These are phyloP conservation scores for Myriosclerotinia scirpicola DNA, from an alignment of 2,329 filamentous ascomycete genomes.

Conservation along the genomic window DNA sequence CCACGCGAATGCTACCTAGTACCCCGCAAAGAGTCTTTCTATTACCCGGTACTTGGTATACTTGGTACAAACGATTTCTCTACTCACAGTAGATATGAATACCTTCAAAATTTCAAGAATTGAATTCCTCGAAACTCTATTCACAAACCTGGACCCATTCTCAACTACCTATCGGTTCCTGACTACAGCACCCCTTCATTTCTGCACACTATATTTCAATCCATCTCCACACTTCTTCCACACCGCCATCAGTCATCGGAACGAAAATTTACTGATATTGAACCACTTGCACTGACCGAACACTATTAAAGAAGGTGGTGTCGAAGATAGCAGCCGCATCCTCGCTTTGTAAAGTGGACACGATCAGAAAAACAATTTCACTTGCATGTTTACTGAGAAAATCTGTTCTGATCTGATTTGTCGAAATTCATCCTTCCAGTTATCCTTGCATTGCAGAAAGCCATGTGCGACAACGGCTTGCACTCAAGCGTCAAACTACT, in stretches of 20 bases:
- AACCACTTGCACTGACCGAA: not conserved
- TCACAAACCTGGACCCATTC: too few species aligned
- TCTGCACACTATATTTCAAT: not conserved
- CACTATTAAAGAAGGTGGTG: constrained; percentile 11
- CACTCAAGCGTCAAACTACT: not conserved
- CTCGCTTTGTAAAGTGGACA: constrained; percentile 4
- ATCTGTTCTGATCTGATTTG: too few species aligned
- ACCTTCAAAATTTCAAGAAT: not conserved
- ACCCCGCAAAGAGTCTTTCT: not conserved
- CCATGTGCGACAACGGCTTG: constrained; percentile 14
- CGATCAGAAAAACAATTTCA: not conserved
- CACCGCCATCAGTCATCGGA: constrained; percentile 12
- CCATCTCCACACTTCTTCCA: constrained; percentile 16
- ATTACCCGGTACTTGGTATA: too few species aligned
- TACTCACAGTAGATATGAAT: not conserved
- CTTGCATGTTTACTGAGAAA: too few species aligned
- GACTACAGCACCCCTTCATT: constrained; percentile 15
- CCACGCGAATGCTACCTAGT: not conserved
- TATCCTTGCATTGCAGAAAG: not conserved
- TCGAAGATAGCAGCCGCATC: not conserved
- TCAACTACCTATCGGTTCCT: constrained; percentile 2
- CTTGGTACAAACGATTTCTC: not conserved
- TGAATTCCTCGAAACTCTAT: not conserved
- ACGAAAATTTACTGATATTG: not conserved
- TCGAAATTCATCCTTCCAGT: not conserved